phyloP scores from a whole-genome alignment of 208 protist genomes.

The Leishmania arabica region DNA sequence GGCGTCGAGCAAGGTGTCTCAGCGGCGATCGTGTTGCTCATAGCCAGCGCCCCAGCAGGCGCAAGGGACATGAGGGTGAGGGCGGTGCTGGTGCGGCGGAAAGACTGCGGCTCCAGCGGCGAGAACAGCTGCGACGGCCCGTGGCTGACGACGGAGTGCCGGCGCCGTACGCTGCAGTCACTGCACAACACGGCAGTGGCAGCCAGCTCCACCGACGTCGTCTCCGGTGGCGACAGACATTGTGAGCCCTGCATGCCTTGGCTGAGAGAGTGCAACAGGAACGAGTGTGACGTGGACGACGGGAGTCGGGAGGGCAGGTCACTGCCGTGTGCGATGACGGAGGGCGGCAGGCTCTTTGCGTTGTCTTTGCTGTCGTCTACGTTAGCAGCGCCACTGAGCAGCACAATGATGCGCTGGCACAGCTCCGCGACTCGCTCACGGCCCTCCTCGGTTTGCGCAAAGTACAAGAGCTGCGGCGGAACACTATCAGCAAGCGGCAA shows the following conservation, averaged over 20 bases:
- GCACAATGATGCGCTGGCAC: conserved; percentile 15
- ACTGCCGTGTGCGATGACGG: background rate
- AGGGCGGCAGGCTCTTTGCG: background rate
- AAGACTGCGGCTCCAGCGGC: conserved; percentile 26
- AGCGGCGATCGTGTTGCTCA: conserved; percentile 9
- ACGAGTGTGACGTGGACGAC: background rate
- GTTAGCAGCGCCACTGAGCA: background rate
- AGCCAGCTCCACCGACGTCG: conserved; percentile 10
- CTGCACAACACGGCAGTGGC: background rate
- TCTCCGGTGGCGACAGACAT: conserved; percentile 25
- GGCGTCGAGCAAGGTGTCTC: conserved; percentile 8
- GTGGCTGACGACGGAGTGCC: conserved; percentile 20
- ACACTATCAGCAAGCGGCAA: background rate
- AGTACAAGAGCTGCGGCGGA: conserved; percentile 3
- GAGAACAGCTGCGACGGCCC: conserved; percentile 41
- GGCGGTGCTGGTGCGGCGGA: conserved; percentile 23
- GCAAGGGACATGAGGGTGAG: conserved; percentile 28
- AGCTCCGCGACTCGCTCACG: conserved; percentile 15
- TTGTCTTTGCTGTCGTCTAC: background rate
- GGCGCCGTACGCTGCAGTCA: background rate
- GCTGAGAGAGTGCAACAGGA: conserved; percentile 22
- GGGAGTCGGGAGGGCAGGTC: background rate
- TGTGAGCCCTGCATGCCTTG: conserved; percentile 32
- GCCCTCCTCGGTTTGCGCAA: background rate
- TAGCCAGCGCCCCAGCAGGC: conserved; percentile 5